Evolutionary conservation across 176 grass and related monocot species (phyloP).

Genomic region (Phyllostachys edulis): DNA sequence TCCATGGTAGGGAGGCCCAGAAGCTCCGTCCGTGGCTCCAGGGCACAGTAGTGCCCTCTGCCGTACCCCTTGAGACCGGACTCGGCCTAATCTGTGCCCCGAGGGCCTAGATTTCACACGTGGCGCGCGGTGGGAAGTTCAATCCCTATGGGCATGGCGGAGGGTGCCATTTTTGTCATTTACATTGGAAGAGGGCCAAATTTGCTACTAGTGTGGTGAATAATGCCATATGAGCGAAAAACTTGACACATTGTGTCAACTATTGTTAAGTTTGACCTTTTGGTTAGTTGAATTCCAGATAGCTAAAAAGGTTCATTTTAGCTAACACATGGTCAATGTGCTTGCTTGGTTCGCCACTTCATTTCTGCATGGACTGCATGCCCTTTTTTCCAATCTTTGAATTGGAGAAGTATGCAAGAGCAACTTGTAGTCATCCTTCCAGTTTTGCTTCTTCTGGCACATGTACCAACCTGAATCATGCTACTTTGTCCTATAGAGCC

Average conservation of each 20-base stretch:
- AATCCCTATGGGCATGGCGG: too few relatives aligned
- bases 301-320: neutral
- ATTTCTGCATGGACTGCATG: neutral
- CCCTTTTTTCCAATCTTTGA: neutral
- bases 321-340: neutral
- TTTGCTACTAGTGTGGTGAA: too few relatives aligned
- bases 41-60: too few relatives aligned
- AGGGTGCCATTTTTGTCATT: too few relatives aligned
- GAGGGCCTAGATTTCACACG: too few relatives aligned
- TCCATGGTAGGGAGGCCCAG: too few relatives aligned
- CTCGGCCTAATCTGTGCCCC: too few relatives aligned
- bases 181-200: too few relatives aligned
- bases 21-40: too few relatives aligned
- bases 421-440: neutral
- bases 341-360: neutral
- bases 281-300: neutral
- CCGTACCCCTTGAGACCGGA: too few relatives aligned
- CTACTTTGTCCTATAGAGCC: neutral
- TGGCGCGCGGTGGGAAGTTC: too few relatives aligned
- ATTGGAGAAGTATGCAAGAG: neutral
- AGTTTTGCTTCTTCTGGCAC: neutral
- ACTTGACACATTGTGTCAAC: neutral
- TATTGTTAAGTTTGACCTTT: neutral
- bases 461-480: neutral
- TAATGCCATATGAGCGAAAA: too few relatives aligned